Percentiles rank a stretch among this genome's conserved stretches.
Conservation (phyloP, 2,329 filamentous ascomycete genomes). For the Penicillium capsulatum region DNA sequence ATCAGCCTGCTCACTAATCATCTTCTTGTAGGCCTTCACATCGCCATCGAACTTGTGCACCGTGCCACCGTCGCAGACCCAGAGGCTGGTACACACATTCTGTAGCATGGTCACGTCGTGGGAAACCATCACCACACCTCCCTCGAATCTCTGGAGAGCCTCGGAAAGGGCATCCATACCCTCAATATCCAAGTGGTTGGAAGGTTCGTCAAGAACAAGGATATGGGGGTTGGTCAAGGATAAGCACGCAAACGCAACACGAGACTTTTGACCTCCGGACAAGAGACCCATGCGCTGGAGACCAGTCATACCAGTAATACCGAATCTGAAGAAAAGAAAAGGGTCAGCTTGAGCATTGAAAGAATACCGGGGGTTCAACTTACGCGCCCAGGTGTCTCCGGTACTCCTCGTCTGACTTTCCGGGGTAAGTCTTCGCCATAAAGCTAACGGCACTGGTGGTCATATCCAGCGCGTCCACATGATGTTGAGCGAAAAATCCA, state of each 20-base stretch:
- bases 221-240: constrained; percentile 94
- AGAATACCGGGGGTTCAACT: constrained; percentile 37
- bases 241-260: constrained; percentile 96
- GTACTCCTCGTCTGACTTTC: constrained; percentile 93
- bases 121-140: constrained; percentile 95
- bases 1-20: constrained; percentile 84
- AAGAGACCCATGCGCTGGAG: constrained; percentile 92
- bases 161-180: constrained; percentile 93
- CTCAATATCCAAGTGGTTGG: constrained; percentile 98
- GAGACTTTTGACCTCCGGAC: constrained; percentile 96
- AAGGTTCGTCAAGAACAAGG: constrained; percentile 94
- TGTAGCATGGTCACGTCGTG: constrained; percentile 99
- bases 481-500: constrained; percentile 97
- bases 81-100: constrained; percentile 88
- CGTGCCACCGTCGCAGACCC: constrained; percentile 92
- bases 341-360: not conserved
- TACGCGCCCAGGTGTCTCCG: constrained; percentile 88
- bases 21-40: constrained; percentile 96
- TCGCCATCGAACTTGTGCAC: constrained; percentile 96
- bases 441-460: constrained; percentile 86
- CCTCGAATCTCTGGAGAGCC: constrained; percentile 80
- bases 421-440: constrained; percentile 89
- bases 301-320: constrained; percentile 87
- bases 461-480: constrained; percentile 92
- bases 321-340: constrained; percentile 44